Conservation (phyloP, 805 yeast species). For the Yarrowia keelungensis region DNA sequence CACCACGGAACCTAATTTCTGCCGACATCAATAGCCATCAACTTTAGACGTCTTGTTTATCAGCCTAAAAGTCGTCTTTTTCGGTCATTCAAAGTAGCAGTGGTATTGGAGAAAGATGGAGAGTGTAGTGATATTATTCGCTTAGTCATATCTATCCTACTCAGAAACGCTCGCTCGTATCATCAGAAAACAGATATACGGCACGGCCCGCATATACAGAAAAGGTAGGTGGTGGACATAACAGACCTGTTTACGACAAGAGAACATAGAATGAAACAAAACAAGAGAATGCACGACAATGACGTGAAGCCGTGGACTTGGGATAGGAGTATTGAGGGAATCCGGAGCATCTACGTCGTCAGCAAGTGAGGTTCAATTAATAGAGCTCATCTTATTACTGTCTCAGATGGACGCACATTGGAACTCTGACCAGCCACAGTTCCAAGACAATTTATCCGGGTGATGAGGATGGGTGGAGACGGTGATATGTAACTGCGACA, state of each 20-base stretch:
- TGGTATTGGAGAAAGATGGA: too few relatives aligned
- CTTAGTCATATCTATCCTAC: too few relatives aligned
- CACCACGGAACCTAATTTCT: constrained; percentile 8
- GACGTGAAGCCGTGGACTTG: not conserved
- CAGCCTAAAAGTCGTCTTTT: not conserved
- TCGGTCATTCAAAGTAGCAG: too few relatives aligned
- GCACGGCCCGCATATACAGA: not conserved
- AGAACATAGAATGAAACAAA: not conserved
- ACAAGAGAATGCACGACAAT: not conserved
- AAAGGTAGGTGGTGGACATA: not conserved
- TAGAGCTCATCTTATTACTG: constrained; percentile 2
- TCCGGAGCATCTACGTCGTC: too few relatives aligned
- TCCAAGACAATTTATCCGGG: too few relatives aligned
- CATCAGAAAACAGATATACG: not conserved
- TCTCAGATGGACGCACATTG: not conserved
- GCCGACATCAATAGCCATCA: not conserved
- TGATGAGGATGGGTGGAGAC: too few relatives aligned
- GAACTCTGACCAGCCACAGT: constrained; percentile 11
- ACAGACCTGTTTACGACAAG: not conserved
- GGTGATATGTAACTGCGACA: too few relatives aligned
- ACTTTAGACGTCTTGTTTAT: not conserved
- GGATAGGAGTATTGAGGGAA: not conserved
- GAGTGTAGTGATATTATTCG: too few relatives aligned
- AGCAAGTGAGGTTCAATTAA: too few relatives aligned
- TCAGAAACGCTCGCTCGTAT: not conserved